Evolutionary conservation across 1,284 basidiomycete species (phyloP).

Genomic region (Fomitiporia mediterranea): DNA sequence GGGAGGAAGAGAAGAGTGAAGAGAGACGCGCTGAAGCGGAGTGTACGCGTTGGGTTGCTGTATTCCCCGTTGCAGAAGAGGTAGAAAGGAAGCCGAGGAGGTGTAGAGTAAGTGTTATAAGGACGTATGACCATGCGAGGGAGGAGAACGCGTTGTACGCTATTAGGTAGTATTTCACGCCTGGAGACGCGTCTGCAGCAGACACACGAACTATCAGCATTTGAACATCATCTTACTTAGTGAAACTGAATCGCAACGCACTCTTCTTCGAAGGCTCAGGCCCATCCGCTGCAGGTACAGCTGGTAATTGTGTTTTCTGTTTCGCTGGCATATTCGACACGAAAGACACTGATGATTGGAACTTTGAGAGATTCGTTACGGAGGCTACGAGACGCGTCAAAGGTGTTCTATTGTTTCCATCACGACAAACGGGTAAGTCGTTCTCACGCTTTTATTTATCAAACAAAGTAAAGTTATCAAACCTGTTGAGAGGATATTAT

Average conservation of each 20-base stretch:
- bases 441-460: too few relatives aligned
- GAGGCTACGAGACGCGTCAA: too few relatives aligned
- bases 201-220: background rate
- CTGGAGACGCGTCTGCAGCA: constrained; percentile 2
- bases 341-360: too few relatives aligned
- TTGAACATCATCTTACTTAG: background rate
- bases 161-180: constrained; percentile 60
- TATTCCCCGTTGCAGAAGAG: constrained; percentile 46
- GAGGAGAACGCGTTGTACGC: constrained; percentile 75
- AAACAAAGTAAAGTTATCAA: too few relatives aligned
- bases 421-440: too few relatives aligned
- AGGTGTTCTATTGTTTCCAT: too few relatives aligned
- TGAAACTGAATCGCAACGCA: background rate
- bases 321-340: constrained; percentile 1
- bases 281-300: background rate
- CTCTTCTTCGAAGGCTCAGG: background rate
- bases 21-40: constrained; percentile 26
- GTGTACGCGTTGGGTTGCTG: constrained; percentile 19
- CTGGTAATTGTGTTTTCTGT: constrained; percentile 2
- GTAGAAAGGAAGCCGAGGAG: constrained; percentile 25
- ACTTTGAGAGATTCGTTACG: too few relatives aligned
- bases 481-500: too few relatives aligned
- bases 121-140: constrained; percentile 69
- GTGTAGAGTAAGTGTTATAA: constrained; percentile 32
- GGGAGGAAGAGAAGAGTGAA: too few relatives aligned